Evolutionary conservation across 495 filamentous ascomycete species (phyloP).

Genomic region (Tuber magnatum): DNA sequence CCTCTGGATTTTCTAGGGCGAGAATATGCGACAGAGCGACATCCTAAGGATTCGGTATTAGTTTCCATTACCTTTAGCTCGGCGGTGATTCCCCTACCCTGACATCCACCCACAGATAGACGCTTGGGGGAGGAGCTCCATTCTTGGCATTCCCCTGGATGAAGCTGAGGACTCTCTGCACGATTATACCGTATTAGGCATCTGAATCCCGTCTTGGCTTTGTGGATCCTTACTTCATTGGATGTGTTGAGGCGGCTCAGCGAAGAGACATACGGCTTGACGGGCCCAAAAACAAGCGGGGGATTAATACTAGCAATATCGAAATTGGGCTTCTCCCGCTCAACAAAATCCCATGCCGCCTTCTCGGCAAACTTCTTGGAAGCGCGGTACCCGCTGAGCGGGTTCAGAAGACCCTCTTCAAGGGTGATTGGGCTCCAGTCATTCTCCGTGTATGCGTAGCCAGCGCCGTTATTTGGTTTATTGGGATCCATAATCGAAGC

Average conservation of each 20-base stretch:
- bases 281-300: slow-evolving; percentile 65
- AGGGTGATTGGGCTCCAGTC: slow-evolving; percentile 80
- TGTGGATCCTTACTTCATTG: slow-evolving; percentile 44
- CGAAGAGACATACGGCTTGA: slow-evolving; percentile 59
- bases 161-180: slow-evolving; percentile 42
- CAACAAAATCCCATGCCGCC: slow-evolving; percentile 75
- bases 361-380: slow-evolving; percentile 60
- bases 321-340: slow-evolving; percentile 72
- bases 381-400: slow-evolving; percentile 58
- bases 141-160: slow-evolving; percentile 61
- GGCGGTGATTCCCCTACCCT: slow-evolving; percentile 46
- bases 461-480: slow-evolving; percentile 35
- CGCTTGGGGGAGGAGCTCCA: slow-evolving; percentile 51
- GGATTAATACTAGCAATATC: slow-evolving; percentile 65
- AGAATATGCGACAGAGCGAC: slow-evolving; percentile 64
- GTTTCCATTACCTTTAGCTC: not conserved
- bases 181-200: slow-evolving; percentile 7
- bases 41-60: slow-evolving; percentile 42
- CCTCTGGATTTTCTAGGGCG: slow-evolving; percentile 60
- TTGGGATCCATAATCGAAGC: slow-evolving; percentile 60
- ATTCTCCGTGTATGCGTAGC: slow-evolving; percentile 37
- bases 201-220: not conserved
- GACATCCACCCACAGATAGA: slow-evolving; percentile 60
- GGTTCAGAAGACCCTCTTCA: slow-evolving; percentile 55
- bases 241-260: slow-evolving; percentile 64